A percentile compares a stretch with the other conserved stretches of the same genome.
phyloP scores from a whole-genome alignment of 2,329 filamentous ascomycete genomes.

The Exserohilum rostratum region DNA sequence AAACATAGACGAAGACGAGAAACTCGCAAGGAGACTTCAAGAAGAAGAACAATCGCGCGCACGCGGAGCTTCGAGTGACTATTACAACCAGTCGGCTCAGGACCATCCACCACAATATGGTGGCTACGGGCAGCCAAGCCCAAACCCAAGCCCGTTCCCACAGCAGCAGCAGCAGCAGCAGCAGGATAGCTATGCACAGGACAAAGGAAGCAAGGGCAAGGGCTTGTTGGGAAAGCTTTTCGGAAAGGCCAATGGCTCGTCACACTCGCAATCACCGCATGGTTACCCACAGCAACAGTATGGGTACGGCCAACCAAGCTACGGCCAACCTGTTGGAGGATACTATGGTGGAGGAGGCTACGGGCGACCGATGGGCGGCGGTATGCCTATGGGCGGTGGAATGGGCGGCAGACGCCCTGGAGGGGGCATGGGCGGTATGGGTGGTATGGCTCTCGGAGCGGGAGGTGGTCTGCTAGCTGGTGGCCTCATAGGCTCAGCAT shows the following conservation, averaged over 20 bases:
- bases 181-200: conserved; percentile 17
- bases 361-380: conserved; percentile 54
- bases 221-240: conserved; percentile 60
- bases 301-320: conserved; percentile 30
- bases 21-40: conserved; percentile 76
- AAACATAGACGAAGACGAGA: conserved; percentile 69
- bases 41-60: conserved; percentile 77
- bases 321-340: conserved; percentile 21
- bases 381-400: conserved; percentile 16
- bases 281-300: conserved; percentile 39
- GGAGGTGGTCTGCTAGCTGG: conserved; percentile 85
- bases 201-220: conserved; percentile 49
- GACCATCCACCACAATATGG: conserved; percentile 20
- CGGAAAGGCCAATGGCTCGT: conserved; percentile 50
- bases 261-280: conserved; percentile 51
- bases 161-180: conserved; percentile 22
- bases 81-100: conserved; percentile 49
- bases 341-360: conserved; percentile 32
- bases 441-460: conserved; percentile 75
- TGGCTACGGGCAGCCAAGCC: conserved; percentile 38
- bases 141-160: conserved; percentile 23
- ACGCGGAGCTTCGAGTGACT: conserved; percentile 46
- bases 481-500: conserved; percentile 69
- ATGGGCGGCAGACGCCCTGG: conserved; percentile 35
- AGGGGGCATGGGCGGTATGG: conserved; percentile 71